These are phyloP conservation scores for Mycena floridula DNA, from an alignment of 768 basidiomycete genomes.

Conservation along the genomic window DNA sequence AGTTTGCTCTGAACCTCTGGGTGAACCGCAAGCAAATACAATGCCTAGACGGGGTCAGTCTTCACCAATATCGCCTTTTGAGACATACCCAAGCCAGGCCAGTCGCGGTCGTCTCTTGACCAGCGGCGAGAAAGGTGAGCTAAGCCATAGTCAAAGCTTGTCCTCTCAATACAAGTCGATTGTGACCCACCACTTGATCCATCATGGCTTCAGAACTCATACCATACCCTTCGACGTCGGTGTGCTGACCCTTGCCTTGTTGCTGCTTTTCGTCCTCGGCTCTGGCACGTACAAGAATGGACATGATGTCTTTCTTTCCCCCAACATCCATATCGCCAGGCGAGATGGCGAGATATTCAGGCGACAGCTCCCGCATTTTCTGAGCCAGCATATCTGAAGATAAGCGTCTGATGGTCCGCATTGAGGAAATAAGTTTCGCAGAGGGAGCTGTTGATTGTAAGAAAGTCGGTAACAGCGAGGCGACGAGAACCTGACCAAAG, in stretches of 20 bases:
- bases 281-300: slow-evolving; percentile 37
- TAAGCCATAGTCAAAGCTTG: too few relatives aligned
- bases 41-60: slow-evolving; percentile 25
- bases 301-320: slow-evolving; percentile 47
- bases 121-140: slow-evolving; percentile 45
- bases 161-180: background rate
- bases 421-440: slow-evolving; percentile 25
- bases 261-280: slow-evolving; percentile 10
- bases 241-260: slow-evolving; percentile 9
- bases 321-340: slow-evolving; percentile 1
- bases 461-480: background rate
- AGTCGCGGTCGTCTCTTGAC: slow-evolving; percentile 30
- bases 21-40: slow-evolving; percentile 50
- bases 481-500: background rate
- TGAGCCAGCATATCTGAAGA: slow-evolving; percentile 34
- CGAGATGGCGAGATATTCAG: slow-evolving; percentile 23
- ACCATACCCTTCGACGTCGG: slow-evolving; percentile 27
- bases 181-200: slow-evolving; percentile 39
- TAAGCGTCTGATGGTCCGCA: slow-evolving; percentile 36
- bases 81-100: slow-evolving; percentile 41
- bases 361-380: slow-evolving; percentile 29
- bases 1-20: slow-evolving; percentile 42
- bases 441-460: slow-evolving; percentile 11
- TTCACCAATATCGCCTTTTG: background rate
- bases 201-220: slow-evolving; percentile 45